These are phyloP conservation scores for Immersiporthe knoxdaviesiana DNA, from an alignment of 2,329 filamentous ascomycete genomes.

Conservation along the genomic window DNA sequence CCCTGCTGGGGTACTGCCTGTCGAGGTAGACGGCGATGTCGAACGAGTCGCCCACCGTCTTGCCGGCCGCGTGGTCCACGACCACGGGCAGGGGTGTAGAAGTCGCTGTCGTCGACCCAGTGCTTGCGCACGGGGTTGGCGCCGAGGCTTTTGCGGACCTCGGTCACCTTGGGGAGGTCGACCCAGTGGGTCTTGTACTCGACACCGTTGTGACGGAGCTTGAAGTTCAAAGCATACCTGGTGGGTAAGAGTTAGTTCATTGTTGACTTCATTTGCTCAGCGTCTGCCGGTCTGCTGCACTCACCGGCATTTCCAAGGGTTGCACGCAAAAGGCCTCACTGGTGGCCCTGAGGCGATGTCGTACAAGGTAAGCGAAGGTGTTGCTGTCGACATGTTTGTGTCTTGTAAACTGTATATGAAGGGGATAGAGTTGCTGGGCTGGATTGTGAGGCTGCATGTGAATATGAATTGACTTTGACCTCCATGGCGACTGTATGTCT, in stretches of 20 bases:
- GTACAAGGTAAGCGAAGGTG: conserved; percentile 41
- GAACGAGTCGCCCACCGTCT: conserved; percentile 62
- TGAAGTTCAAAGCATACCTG: conserved; percentile 48
- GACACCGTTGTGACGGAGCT: conserved; percentile 32
- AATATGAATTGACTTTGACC: not conserved
- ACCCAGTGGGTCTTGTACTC: conserved; percentile 51
- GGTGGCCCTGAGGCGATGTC: conserved; percentile 46
- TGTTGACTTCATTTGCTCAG: not conserved
- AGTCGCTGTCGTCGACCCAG: conserved; percentile 54
- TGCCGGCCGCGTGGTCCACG: conserved; percentile 17
- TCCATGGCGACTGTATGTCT: not conserved
- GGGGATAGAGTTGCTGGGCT: too few relatives aligned
- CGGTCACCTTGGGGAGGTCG: conserved; percentile 53
- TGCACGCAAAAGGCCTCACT: conserved; percentile 34
- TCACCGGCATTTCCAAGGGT: conserved; percentile 39
- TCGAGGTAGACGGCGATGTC: conserved; percentile 67
- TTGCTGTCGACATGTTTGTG: conserved; percentile 21
- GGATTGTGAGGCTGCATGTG: not conserved
- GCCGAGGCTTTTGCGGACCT: conserved; percentile 50
- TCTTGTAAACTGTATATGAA: not conserved
- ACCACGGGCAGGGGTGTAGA: conserved; percentile 21
- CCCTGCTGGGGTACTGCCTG: conserved; percentile 47
- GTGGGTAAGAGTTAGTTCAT: not conserved
- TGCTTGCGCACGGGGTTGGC: conserved; percentile 56
- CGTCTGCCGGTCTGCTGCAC: not conserved